Conservation (phyloP, 768 basidiomycete species). For the Tremella yokohamensis region DNA sequence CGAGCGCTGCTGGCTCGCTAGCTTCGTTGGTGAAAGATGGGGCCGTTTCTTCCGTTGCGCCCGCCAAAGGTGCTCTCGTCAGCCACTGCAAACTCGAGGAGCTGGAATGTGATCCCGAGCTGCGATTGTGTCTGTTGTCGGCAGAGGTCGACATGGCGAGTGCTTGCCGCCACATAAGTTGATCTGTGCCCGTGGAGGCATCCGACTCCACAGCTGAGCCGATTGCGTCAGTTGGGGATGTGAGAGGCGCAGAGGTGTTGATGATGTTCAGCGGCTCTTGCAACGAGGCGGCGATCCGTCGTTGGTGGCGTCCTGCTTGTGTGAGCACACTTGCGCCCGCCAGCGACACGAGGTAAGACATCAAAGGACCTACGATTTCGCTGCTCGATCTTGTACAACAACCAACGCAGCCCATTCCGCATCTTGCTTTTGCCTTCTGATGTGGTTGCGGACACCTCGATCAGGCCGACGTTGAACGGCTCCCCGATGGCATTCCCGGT, state of each 20-base stretch:
- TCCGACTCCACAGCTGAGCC: conserved; percentile 25
- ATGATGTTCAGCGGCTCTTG: background rate
- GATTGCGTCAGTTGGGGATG: conserved; percentile 8
- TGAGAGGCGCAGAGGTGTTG: background rate
- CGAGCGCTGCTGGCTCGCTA: background rate
- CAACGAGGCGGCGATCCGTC: conserved; percentile 3
- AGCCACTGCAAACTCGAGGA: conserved; percentile 33
- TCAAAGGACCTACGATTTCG: conserved; percentile 27
- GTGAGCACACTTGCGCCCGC: background rate
- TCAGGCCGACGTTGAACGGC: conserved; percentile 69
- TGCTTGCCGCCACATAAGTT: conserved; percentile 29
- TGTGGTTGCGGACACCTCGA: conserved; percentile 63
- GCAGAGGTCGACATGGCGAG: background rate
- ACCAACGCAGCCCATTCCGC: conserved; percentile 53
- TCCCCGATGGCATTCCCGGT: conserved; percentile 55
- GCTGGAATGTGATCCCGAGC: conserved; percentile 24
- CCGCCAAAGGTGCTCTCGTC: conserved; percentile 9
- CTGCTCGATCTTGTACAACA: conserved; percentile 44
- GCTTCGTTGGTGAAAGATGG: background rate
- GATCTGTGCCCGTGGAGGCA: conserved; percentile 26
- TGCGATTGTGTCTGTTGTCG: conserved; percentile 4
- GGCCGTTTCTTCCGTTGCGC: background rate
- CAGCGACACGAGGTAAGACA: background rate
- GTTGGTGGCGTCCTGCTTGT: background rate
- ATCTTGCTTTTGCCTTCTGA: conserved; percentile 68